Percentiles rank a stretch among this genome's conserved stretches.
Conservation (phyloP, 148 eudicot species). For the Fagopyrum homotropicum region DNA sequence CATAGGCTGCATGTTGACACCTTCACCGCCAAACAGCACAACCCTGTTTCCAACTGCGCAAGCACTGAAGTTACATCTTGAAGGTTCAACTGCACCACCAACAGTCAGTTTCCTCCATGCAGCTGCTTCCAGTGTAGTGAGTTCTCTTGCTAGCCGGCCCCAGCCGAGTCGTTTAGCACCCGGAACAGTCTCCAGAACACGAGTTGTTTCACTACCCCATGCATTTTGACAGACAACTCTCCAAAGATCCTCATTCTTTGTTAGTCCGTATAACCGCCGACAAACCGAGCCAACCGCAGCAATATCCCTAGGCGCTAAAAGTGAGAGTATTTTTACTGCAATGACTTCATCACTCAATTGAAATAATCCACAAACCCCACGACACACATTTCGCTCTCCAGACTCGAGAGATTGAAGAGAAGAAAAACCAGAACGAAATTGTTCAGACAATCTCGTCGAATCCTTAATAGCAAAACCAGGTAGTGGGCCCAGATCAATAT, state of each 20-base stretch:
- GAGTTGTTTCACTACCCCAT: conserved; percentile 85
- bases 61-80: conserved; percentile 92
- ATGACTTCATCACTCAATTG: conserved; percentile 80
- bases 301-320: conserved; percentile 75
- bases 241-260: conserved; percentile 85
- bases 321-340: conserved; percentile 60
- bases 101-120: conserved; percentile 86
- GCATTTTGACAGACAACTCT: conserved; percentile 89
- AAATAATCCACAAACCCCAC: conserved; percentile 59
- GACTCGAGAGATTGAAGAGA: conserved; percentile 27
- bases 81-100: conserved; percentile 83
- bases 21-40: conserved; percentile 88
- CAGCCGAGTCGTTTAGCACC: conserved; percentile 85
- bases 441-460: conserved; percentile 33
- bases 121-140: conserved; percentile 88
- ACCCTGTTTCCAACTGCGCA: conserved; percentile 93
- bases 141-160: conserved; percentile 82
- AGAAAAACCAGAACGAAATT: conserved; percentile 47
- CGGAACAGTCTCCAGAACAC: conserved; percentile 71
- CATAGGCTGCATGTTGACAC: conserved; percentile 91
- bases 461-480: conserved; percentile 51
- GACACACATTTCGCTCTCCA: conserved; percentile 31
- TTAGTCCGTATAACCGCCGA: conserved; percentile 52
- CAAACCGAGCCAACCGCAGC: conserved; percentile 80
- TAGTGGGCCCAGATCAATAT: conserved; percentile 73